These are phyloP conservation scores for Rhodotorula sp. DNA, from an alignment of 1,284 basidiomycete species.

Conservation along the genomic window DNA sequence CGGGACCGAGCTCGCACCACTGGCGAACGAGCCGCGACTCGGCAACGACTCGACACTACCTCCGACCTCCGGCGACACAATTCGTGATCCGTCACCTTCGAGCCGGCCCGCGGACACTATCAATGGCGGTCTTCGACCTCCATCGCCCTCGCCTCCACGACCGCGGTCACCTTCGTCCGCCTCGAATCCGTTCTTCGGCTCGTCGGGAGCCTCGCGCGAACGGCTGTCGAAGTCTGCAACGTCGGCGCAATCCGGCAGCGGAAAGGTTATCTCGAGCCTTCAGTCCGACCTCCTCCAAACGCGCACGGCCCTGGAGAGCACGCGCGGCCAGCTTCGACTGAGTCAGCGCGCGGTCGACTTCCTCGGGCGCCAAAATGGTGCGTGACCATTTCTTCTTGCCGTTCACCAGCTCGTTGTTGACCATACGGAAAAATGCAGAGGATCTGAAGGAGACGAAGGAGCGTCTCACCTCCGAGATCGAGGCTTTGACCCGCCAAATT, in stretches of 20 bases:
- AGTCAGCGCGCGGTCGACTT: conserved; percentile 41
- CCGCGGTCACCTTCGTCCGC: conserved; percentile 1
- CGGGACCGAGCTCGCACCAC: background rate
- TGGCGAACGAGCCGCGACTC: background rate
- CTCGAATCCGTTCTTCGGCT: conserved; percentile 40
- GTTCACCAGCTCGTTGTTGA: background rate
- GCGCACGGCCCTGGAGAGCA: conserved; percentile 33
- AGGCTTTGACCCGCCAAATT: conserved; percentile 78
- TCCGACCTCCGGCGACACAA: no score
- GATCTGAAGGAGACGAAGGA: conserved; percentile 82
- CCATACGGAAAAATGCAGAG: conserved; percentile 56
- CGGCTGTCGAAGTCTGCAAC: conserved; percentile 24
- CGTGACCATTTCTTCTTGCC: background rate
- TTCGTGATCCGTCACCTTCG: no score
- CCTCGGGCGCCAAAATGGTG: conserved; percentile 35
- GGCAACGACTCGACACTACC: no score
- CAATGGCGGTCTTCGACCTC: background rate
- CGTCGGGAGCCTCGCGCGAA: conserved; percentile 21
- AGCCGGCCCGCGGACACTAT: background rate
- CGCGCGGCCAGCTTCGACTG: conserved; percentile 36
- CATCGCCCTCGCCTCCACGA: background rate
- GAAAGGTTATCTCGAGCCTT: conserved; percentile 39
- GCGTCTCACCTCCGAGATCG: conserved; percentile 75
- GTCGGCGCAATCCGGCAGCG: conserved; percentile 32
- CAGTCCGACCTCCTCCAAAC: conserved; percentile 35